Conservation (phyloP, 2,329 filamentous ascomycete genomes). For the Davidsoniella neocaledoniae region DNA sequence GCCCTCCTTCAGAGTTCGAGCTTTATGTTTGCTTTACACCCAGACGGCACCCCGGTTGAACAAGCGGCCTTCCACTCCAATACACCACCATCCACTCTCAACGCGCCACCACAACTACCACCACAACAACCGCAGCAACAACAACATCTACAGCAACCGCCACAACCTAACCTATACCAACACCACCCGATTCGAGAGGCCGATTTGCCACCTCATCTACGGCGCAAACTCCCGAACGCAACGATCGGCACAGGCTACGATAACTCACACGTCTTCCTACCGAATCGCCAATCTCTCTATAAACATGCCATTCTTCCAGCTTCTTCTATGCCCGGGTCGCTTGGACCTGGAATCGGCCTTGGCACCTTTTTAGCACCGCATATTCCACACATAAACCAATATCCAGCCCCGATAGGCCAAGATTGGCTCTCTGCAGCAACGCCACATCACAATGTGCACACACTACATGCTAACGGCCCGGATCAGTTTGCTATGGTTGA, state of each 20-base stretch:
- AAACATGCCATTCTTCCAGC: constrained; percentile 71
- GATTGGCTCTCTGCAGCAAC: neutral
- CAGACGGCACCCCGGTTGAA: no score
- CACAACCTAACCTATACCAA: neutral
- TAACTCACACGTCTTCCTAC: constrained; percentile 58
- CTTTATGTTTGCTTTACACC: no score
- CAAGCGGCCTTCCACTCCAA: neutral
- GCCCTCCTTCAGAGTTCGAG: no score
- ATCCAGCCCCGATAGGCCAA: no score
- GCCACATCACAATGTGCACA: neutral
- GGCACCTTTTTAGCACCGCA: no score
- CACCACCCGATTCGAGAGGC: neutral
- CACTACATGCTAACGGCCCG: neutral
- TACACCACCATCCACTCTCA: neutral
- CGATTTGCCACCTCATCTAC: constrained; percentile 40
- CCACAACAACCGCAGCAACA: no score
- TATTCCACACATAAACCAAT: no score
- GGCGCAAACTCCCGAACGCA: constrained; percentile 88
- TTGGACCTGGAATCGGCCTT: no score
- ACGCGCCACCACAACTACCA: no score
- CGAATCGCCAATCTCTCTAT: constrained; percentile 54
- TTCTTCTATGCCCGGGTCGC: constrained; percentile 7
- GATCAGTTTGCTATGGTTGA: no score
- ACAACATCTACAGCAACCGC: no score
- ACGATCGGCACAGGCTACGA: constrained; percentile 86